A percentile compares a stretch with the other conserved stretches of the same genome.
phyloP scores from a whole-genome alignment of 2,329 filamentous ascomycete species.

The Phaeosphaeria sp. region DNA sequence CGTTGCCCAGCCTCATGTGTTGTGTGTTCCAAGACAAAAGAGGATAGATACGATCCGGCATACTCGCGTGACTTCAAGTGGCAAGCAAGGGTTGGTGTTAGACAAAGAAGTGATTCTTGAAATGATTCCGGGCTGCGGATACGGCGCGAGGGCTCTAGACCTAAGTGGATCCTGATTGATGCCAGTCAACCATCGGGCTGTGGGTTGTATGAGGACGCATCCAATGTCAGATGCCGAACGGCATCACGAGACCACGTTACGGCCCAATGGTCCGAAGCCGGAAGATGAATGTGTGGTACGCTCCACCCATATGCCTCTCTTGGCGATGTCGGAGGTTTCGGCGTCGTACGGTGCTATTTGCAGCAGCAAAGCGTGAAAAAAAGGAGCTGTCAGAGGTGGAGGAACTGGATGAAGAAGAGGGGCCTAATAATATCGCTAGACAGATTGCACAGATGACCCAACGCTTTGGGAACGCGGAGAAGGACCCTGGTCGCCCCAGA shows the following conservation, averaged over 20 bases:
- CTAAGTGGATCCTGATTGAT: slow-evolving; percentile 17
- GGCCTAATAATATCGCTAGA: slow-evolving; percentile 32
- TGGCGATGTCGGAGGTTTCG: slow-evolving; percentile 6
- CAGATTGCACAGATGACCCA: slow-evolving; percentile 35
- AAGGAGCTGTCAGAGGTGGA: slow-evolving; percentile 14
- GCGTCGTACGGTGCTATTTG: background rate
- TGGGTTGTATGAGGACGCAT: slow-evolving; percentile 9
- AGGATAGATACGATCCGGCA: slow-evolving; percentile 30
- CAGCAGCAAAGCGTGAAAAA: slow-evolving; percentile 1
- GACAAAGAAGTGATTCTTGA: slow-evolving; percentile 1
- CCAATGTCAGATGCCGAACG: slow-evolving; percentile 11
- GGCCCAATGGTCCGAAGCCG: slow-evolving; percentile 11
- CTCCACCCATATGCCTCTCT: background rate
- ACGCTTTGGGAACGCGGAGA: slow-evolving; percentile 40
- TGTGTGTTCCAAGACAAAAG: slow-evolving; percentile 26
- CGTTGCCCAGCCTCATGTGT: slow-evolving; percentile 37
- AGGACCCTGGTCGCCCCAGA: slow-evolving; percentile 34
- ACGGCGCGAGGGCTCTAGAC: slow-evolving; percentile 18
- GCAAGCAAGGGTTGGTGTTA: background rate
- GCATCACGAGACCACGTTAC: slow-evolving; percentile 31
- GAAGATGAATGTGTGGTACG: background rate
- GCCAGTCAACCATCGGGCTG: slow-evolving; percentile 12
- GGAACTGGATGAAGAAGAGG: slow-evolving; percentile 21
- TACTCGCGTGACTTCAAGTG: slow-evolving; percentile 25
- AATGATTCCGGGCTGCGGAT: slow-evolving; percentile 15